Evolutionary conservation across 768 basidiomycete species (phyloP).

Genomic region (Termitomyces sp.): DNA sequence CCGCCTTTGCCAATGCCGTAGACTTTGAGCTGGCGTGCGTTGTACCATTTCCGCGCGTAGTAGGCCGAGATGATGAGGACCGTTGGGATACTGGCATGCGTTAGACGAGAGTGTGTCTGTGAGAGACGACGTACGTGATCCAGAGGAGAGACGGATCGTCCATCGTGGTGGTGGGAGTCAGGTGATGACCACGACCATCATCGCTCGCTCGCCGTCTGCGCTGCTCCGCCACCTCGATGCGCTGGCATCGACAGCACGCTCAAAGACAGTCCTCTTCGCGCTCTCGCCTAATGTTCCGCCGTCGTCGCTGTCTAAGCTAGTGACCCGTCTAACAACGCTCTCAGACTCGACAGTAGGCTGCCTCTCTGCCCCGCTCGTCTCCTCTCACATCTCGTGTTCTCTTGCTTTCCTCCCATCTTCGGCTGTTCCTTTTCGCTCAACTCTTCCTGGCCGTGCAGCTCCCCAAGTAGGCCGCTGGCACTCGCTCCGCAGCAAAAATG

Average conservation of each 20-base stretch:
- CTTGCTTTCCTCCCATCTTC: conserved; percentile 49
- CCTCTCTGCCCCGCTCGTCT: conserved; percentile 49
- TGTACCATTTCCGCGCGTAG: conserved; percentile 49
- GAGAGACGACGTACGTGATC: conserved; percentile 38
- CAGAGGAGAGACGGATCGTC: conserved; percentile 41
- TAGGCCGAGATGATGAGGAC: conserved; percentile 44
- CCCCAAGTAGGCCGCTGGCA: conserved; percentile 75
- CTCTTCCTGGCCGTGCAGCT: conserved; percentile 54
- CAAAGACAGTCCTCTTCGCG: conserved; percentile 46
- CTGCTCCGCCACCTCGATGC: conserved; percentile 34
- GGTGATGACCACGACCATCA: conserved; percentile 33
- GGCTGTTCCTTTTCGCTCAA: conserved; percentile 58
- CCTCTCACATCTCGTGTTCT: conserved; percentile 48
- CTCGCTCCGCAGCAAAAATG: conserved; percentile 45
- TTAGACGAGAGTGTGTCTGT: neutral
- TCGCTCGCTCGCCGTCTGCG: conserved; percentile 35
- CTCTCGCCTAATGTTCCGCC: conserved; percentile 43
- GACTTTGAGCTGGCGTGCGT: conserved; percentile 40
- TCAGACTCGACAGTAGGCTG: conserved; percentile 54
- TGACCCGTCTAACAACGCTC: conserved; percentile 38
- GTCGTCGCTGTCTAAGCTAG: conserved; percentile 38
- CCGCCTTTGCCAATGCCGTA: conserved; percentile 60
- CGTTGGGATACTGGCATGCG: conserved; percentile 38
- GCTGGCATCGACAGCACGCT: conserved; percentile 27
- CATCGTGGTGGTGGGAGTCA: conserved; percentile 12